Conservation (phyloP, 306 rosid genomes). For the Cucumis melo region DNA sequence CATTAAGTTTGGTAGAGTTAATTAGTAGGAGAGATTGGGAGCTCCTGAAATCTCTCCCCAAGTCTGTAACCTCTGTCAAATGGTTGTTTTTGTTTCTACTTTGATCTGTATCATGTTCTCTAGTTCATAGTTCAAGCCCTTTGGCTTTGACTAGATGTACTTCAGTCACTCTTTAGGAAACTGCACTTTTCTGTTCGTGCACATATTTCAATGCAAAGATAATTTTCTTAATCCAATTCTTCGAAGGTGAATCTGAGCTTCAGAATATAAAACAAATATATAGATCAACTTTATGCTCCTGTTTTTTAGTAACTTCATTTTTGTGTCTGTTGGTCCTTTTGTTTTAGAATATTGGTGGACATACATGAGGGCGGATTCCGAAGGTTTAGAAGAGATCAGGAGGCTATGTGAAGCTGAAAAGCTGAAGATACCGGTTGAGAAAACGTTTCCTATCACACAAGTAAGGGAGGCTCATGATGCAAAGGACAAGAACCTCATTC, state of each 20-base stretch:
- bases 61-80: background rate
- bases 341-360: constrained; percentile 79
- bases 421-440: constrained; percentile 70
- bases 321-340: constrained; percentile 2
- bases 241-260: background rate
- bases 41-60: background rate
- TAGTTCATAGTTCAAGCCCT: background rate
- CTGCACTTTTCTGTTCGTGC: background rate
- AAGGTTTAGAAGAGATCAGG: constrained; percentile 65
- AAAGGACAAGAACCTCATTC: constrained; percentile 54
- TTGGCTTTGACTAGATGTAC: background rate
- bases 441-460: constrained; percentile 67
- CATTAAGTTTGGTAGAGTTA: background rate
- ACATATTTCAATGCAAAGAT: background rate
- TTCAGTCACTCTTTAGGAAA: background rate
- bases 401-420: constrained; percentile 70
- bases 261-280: background rate
- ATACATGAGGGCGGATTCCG: constrained; percentile 81
- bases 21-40: background rate
- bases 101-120: background rate
- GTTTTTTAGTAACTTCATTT: background rate
- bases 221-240: background rate
- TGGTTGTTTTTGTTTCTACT: background rate
- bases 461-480: constrained; percentile 86
- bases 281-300: background rate